Evolutionary conservation across 2,329 filamentous ascomycete genomes (phyloP).

Genomic region (Alternaria viburni): DNA sequence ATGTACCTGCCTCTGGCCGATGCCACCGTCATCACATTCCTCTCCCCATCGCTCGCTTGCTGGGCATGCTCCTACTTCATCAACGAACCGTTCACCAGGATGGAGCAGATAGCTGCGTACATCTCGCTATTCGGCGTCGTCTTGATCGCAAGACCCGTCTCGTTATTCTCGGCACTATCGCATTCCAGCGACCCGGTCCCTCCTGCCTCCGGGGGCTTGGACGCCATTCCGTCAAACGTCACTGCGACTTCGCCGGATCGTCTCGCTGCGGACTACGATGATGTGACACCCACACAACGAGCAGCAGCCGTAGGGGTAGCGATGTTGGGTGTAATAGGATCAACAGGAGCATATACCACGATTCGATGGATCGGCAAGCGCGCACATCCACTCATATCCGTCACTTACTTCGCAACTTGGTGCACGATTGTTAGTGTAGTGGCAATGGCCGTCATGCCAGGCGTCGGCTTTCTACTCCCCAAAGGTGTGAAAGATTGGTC

Average conservation of each 20-base stretch:
- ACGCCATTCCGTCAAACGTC: slow-evolving; percentile 37
- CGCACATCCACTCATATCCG: slow-evolving; percentile 80
- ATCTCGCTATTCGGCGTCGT: slow-evolving; percentile 81
- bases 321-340: slow-evolving; percentile 78
- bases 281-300: slow-evolving; percentile 67
- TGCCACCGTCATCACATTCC: slow-evolving; percentile 87
- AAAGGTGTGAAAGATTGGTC: slow-evolving; percentile 65
- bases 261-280: slow-evolving; percentile 48
- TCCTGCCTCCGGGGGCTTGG: slow-evolving; percentile 41
- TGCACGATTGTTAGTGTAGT: slow-evolving; percentile 71
- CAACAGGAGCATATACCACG: slow-evolving; percentile 73
- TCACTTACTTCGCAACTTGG: slow-evolving; percentile 81
- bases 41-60: slow-evolving; percentile 78
- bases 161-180: slow-evolving; percentile 56
- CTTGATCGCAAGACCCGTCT: slow-evolving; percentile 76
- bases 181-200: slow-evolving; percentile 29
- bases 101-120: slow-evolving; percentile 76
- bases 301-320: slow-evolving; percentile 73
- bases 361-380: slow-evolving; percentile 81
- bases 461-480: slow-evolving; percentile 64
- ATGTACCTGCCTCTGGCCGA: slow-evolving; percentile 85
- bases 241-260: slow-evolving; percentile 23
- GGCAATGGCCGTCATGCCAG: slow-evolving; percentile 64
- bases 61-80: slow-evolving; percentile 79
- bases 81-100: slow-evolving; percentile 77